Evolutionary conservation across 2,329 filamentous ascomycete species (phyloP), one percentile per base, ranked within the genome.

Genomic region (Septoria petroselini): DNA sequence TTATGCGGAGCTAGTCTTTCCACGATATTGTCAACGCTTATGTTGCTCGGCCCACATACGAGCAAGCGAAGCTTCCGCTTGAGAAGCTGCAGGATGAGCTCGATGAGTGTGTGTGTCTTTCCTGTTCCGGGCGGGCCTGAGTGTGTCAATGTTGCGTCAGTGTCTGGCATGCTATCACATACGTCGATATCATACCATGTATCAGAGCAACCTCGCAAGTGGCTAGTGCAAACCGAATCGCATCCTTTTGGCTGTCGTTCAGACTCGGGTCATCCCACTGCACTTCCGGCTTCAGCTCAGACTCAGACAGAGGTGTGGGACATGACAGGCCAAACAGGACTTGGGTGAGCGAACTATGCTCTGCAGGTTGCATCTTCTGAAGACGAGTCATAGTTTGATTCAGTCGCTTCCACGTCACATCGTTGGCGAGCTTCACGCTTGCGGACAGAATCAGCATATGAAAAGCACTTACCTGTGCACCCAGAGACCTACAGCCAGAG

Each of bases 21-120:
- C 7, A 96, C 91, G 50, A 98, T 95, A 65, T 98, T 98, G 77
- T 98, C 93, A 1, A 98, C 93, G 0, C 89, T 93, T 60, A 98
- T 91, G 67, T 98, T 98, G 23, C 89, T 95, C 0, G 93, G 93
- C 0, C 91, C 93, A 63, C 93, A 97, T n/a, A 97, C 91, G 1
- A 97, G 77, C 8, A 97, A 76, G 1, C 90, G 82, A 46, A 84
- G 78, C 27, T 83, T 79, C 18, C 81, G 80, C 64, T 84, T 84
- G 47, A 94, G 75, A 60, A 97, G 74, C 65, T 98, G 93, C n/a
- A 94, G 76, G 53, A 98, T 95, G 9, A 98, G 76, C 69, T 98
- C 93, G 52, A 98, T 91, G 31, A 98, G 73, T 0, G 93, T 97
- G 66, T 97, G 91, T 0, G 93, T 98, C 70, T 98, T 98, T 41